phyloP scores from a whole-genome alignment of 192 early-diverging fungal species.

The Piromyces finnis region DNA sequence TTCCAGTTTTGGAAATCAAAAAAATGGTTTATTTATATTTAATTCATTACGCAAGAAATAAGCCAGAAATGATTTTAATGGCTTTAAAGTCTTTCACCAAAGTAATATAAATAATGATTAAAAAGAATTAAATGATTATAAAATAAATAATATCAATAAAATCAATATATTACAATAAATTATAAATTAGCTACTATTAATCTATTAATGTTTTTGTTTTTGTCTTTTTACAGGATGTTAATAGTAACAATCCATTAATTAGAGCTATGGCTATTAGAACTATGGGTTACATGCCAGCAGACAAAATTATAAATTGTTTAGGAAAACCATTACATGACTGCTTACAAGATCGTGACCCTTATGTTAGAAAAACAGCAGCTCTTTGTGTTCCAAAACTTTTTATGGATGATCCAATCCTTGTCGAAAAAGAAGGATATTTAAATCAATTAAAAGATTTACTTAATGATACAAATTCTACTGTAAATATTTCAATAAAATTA shows the following conservation, averaged over 20 bases:
- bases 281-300: slow-evolving; percentile 91
- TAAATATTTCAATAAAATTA: too few relatives aligned
- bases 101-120: slow-evolving; percentile 15
- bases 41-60: slow-evolving; percentile 85
- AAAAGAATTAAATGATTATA: too few relatives aligned
- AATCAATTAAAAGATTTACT: slow-evolving; percentile 74
- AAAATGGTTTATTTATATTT: slow-evolving; percentile 85
- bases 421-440: slow-evolving; percentile 75
- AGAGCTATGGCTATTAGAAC: slow-evolving; percentile 89
- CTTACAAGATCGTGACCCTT: slow-evolving; percentile 78
- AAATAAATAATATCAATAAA: too few relatives aligned
- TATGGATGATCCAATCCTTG: slow-evolving; percentile 68
- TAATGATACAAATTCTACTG: slow-evolving; percentile 76
- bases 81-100: slow-evolving; percentile 77
- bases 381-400: slow-evolving; percentile 87
- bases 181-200: too few relatives aligned
- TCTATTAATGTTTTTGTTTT: too few relatives aligned
- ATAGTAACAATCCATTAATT: slow-evolving; percentile 85
- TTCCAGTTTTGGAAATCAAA: slow-evolving; percentile 16
- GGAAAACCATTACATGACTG: slow-evolving; percentile 64
- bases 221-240: slow-evolving; percentile 49
- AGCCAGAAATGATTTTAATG: slow-evolving; percentile 83
- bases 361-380: slow-evolving; percentile 91
- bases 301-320: slow-evolving; percentile 71
- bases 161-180: too few relatives aligned